Base-by-base conservation (phyloP, 371 early-diverging fungal species). In the Zopfochytrium polystomum region DNA sequence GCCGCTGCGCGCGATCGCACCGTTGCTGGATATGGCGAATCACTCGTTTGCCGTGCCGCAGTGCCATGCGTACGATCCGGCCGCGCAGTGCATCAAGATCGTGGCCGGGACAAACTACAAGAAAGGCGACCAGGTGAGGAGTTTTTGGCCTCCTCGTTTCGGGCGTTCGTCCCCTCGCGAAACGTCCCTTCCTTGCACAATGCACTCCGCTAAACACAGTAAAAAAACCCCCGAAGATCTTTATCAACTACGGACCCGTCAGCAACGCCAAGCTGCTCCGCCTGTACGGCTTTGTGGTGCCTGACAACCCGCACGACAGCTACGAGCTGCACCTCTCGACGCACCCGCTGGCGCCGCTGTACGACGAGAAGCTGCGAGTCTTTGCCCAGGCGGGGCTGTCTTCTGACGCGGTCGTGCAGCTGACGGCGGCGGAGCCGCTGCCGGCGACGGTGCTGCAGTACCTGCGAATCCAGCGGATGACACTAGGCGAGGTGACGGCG, bases 11-110 rank as follows among this genome's bases (percentile, higher is more conserved):
- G 58, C 60, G 48, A 63, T 72, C 18, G 73, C 62, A n/a, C 73
- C 73, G 15, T 63, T 63, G 30, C 52, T 64, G 27, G 73, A 72
- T 46, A 63, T 72, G 65, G 53, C 65, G n/a, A 69, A 72, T 55
- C 68, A 63, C 29, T 53, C 63, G 13, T 29, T 42, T 27, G 49
- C 20, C 2, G 66, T 62, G 11, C 13, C 18, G 2, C 61, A 62
- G 25, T 66, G 67, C 31, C 71, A 71, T 48, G 26, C 44, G 3
- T 63, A 32, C 42, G 63, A 71, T 57, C 25, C 52, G 25, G 11
- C 43, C 13, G 20, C 29, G 15, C 35, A 50, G 2, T 31, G 53
- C n/a, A 58, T 71, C n/a, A 62, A 67, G 57, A 60, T 71, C 33
- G 25, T 66, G 11, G 63, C 71, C 23, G 67, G 71, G 18, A 57